Percentiles rank a stretch among this genome's conserved stretches.
These are phyloP conservation scores for Lizonia empirigonia DNA, from an alignment of 2,329 filamentous ascomycete genomes.

Conservation along the genomic window DNA sequence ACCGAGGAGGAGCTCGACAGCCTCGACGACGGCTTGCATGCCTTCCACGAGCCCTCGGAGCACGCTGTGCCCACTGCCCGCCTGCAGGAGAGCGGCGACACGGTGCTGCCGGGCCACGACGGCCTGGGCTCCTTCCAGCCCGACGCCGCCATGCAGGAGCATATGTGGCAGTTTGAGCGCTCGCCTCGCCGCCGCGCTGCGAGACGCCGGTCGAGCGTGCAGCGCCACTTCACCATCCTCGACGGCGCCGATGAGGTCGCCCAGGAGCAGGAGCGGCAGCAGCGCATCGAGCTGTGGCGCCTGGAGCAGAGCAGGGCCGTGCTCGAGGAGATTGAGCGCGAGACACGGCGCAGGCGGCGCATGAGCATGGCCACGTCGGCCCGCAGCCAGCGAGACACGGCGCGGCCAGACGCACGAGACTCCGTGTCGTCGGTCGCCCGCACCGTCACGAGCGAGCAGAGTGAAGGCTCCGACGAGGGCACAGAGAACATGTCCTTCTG, in stretches of 20 bases:
- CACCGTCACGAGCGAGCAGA: constrained; percentile 38
- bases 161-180: constrained; percentile 89
- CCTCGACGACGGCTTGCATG: constrained; percentile 87
- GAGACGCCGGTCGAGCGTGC: constrained; percentile 62
- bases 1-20: constrained; percentile 82
- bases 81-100: constrained; percentile 62
- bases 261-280: constrained; percentile 73
- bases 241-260: constrained; percentile 59
- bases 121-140: constrained; percentile 83
- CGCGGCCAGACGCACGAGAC: constrained; percentile 18
- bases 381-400: constrained; percentile 38
- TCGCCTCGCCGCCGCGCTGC: constrained; percentile 67
- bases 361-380: constrained; percentile 62
- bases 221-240: constrained; percentile 61
- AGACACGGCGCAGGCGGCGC: constrained; percentile 72
- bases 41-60: constrained; percentile 71
- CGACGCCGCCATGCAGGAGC: constrained; percentile 73
- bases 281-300: constrained; percentile 89
- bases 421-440: constrained; percentile 19
- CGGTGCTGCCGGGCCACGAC: constrained; percentile 89
- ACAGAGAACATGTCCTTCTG: constrained; percentile 72
- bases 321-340: constrained; percentile 85
- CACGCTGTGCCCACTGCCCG: constrained; percentile 50
- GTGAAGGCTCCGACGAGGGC: constrained; percentile 46
- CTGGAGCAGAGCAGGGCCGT: constrained; percentile 86